Base-by-base conservation (phyloP, 768 basidiomycete species). In the Tephrocybe sp. region DNA sequence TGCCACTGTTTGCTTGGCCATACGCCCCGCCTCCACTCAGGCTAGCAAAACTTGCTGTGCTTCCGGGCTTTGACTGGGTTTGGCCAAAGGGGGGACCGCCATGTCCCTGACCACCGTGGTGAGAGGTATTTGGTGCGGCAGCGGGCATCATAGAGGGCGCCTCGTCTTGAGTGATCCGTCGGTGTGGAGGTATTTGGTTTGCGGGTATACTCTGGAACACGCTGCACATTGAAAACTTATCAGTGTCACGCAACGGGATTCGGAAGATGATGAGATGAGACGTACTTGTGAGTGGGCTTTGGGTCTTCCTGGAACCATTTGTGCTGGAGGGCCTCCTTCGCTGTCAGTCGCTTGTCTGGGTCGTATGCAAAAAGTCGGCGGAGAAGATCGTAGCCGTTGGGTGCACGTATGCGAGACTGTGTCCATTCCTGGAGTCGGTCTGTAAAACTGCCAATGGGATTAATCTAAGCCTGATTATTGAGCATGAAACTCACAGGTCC, bases 271-370 rank as follows among this genome's bases (percentile, higher is more conserved):
- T 9, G 25, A 30, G 16, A 27, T 26, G 24, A 48, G 15, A 75
- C 89, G 56, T 56, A 97, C 95, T 96, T 93, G 64, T 75, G 76
- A 15, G 87, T 89, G 2, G 95, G 91, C 36, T 77, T 77, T 8
- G 93, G 92, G 7, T 95, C 95, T 62, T 96, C 92, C 19, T 80
- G 78, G 66, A 98, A 99, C 93, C 95, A 99, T 55, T 79, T 79
- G 65, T 98, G 95, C 16, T 73, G 74, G 1, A 99, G 72, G 0
- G 92, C 89, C 52, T 90, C 83, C 55, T 79, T 77, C 0, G 94
- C 92, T 0, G 86, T 93, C 34, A 98, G 78, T 26, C 97, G 77
- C 53, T 77, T 82, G 59, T 89, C 88, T 1, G 96, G 96, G 67
- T 98, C 92, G 69, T 94, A 98, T 9, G 80, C 79, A 64, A 99